These are phyloP conservation scores for Neurospora sp. DNA, from an alignment of 495 filamentous ascomycete species.

Conservation along the genomic window DNA sequence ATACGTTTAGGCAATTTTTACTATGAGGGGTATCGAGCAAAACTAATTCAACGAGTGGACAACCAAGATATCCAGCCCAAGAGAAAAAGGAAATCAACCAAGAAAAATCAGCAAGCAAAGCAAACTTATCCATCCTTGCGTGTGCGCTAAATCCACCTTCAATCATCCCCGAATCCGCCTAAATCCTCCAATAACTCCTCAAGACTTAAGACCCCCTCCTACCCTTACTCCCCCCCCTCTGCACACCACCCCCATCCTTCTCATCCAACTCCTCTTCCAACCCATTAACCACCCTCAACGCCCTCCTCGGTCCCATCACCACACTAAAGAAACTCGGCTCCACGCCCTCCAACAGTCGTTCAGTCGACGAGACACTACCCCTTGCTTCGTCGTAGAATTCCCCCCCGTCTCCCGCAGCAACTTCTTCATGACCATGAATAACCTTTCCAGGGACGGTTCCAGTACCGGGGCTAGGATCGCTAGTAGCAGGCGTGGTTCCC, in stretches of 20 bases:
- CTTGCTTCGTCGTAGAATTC: slow-evolving; percentile 19
- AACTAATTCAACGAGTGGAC: background rate
- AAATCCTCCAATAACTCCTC: background rate
- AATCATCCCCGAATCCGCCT: background rate
- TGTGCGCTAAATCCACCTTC: background rate
- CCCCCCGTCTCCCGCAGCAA: background rate
- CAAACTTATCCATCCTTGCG: background rate
- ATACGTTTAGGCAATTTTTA: background rate
- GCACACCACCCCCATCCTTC: background rate
- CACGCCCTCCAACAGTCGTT: slow-evolving; percentile 49
- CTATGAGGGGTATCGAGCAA: background rate
- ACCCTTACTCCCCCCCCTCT: background rate
- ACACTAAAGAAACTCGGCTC: slow-evolving; percentile 71
- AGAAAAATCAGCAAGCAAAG: background rate
- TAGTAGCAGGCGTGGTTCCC: background rate
- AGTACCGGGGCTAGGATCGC: background rate
- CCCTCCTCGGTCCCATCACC: slow-evolving; percentile 59
- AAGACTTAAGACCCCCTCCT: background rate
- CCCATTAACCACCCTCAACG: slow-evolving; percentile 61
- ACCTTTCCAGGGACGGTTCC: background rate
- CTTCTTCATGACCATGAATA: background rate
- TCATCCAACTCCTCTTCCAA: slow-evolving; percentile 20
- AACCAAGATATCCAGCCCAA: background rate
- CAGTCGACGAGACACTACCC: slow-evolving; percentile 28
- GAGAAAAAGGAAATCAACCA: background rate